A percentile compares a stretch with the other conserved stretches of the same genome.
phyloP scores from a whole-genome alignment of 169 alveolate species.

The Plasmodium chabaudi region DNA sequence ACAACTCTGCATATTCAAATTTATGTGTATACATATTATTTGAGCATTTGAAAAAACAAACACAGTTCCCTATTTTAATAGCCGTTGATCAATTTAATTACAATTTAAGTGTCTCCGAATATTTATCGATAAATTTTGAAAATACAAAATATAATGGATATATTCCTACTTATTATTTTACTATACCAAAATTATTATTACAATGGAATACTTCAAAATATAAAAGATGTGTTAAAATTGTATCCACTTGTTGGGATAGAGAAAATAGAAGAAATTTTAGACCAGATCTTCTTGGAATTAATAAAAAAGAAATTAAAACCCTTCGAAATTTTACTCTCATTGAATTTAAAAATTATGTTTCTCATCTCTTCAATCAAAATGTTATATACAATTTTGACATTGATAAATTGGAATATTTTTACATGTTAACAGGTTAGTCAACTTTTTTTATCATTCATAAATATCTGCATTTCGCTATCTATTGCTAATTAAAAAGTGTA shows the following conservation, averaged over 20 bases:
- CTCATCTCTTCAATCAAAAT: slow-evolving; percentile 79
- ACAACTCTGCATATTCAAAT: slow-evolving; percentile 83
- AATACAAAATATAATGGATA: slow-evolving; percentile 85
- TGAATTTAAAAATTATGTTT: slow-evolving; percentile 83
- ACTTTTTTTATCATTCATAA: background rate
- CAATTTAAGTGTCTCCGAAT: slow-evolving; percentile 84
- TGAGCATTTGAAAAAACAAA: slow-evolving; percentile 85
- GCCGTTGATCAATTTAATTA: slow-evolving; percentile 72
- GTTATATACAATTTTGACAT: slow-evolving; percentile 83
- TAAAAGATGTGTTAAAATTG: slow-evolving; percentile 81
- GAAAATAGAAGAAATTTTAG: slow-evolving; percentile 79
- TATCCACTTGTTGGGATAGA: slow-evolving; percentile 84
- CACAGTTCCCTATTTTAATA: slow-evolving; percentile 80
- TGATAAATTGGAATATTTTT: slow-evolving; percentile 84
- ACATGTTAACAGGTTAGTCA: slow-evolving; percentile 84
- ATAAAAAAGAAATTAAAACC: slow-evolving; percentile 81
- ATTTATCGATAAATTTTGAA: slow-evolving; percentile 84
- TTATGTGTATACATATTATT: slow-evolving; percentile 83
- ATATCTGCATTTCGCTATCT: background rate
- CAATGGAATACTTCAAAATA: slow-evolving; percentile 81
- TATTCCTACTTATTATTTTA: slow-evolving; percentile 85
- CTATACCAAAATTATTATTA: slow-evolving; percentile 84
- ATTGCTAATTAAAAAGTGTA: no score
- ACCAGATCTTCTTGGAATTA: slow-evolving; percentile 84
- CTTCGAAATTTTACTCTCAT: slow-evolving; percentile 82